Percentiles rank a stretch among this genome's conserved stretches.
Evolutionary conservation across 805 yeast genomes (phyloP).

Genomic region (Saturnispora silvae): DNA sequence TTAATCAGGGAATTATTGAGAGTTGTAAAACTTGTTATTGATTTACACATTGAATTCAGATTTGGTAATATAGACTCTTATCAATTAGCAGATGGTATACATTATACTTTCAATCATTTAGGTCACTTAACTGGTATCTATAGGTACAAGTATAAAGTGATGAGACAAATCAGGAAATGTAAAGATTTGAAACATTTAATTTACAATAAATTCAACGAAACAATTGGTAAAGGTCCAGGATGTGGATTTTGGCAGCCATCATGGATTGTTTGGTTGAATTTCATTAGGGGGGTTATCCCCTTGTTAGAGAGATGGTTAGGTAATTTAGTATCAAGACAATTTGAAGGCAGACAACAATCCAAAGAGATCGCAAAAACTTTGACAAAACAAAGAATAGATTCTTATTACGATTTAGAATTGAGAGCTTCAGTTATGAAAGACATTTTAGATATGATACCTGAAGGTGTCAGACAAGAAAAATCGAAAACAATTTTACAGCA

Average conservation of each 20-base stretch:
- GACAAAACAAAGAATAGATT: constrained; percentile 91
- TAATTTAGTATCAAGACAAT: constrained; percentile 81
- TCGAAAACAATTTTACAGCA: constrained; percentile 86
- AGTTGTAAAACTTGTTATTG: constrained; percentile 77
- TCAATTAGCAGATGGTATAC: constrained; percentile 89
- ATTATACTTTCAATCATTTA: constrained; percentile 82
- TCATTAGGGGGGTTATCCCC: constrained; percentile 86
- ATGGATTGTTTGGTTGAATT: constrained; percentile 93
- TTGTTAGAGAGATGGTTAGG: constrained; percentile 92
- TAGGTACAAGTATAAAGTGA: constrained; percentile 91
- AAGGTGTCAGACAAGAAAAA: constrained; percentile 78
- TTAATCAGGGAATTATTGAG: constrained; percentile 81
- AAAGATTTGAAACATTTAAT: constrained; percentile 91
- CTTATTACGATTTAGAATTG: constrained; percentile 86
- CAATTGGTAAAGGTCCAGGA: constrained; percentile 97
- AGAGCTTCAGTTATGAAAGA: constrained; percentile 94
- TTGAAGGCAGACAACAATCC: constrained; percentile 86
- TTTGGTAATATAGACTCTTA: constrained; percentile 86
- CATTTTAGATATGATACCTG: constrained; percentile 94
- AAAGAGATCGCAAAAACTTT: constrained; percentile 89
- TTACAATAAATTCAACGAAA: constrained; percentile 69
- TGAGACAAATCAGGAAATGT: constrained; percentile 96
- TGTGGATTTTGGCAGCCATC: constrained; percentile 99
- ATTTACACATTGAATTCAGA: constrained; percentile 85
- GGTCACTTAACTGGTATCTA: constrained; percentile 96